A percentile compares a stretch with the other conserved stretches of the same genome.
Evolutionary conservation across 2,329 filamentous ascomycete genomes (phyloP).

Genomic region (Furcasterigmium furcatum): DNA sequence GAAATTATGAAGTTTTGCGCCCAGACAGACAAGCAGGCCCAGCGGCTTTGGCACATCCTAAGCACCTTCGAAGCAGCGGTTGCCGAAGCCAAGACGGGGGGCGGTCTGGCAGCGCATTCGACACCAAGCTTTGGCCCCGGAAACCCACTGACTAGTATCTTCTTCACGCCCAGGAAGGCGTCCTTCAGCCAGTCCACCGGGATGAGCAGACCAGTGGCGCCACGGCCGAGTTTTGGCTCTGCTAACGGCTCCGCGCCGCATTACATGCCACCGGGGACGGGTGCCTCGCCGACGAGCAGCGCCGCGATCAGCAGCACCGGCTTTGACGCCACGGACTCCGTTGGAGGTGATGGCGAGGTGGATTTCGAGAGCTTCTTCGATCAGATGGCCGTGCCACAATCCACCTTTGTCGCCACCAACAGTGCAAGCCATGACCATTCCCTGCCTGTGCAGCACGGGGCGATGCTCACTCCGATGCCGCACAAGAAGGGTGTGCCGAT

Average conservation of each 20-base stretch:
- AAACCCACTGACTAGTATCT: slow-evolving; percentile 24
- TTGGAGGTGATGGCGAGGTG: slow-evolving; percentile 27
- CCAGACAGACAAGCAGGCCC: slow-evolving; percentile 43
- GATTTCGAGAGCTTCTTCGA: slow-evolving; percentile 33
- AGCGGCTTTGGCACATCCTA: slow-evolving; percentile 46
- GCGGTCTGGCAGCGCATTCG: neutral
- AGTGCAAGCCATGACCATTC: no score
- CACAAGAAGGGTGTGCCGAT: neutral
- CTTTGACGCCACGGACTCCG: slow-evolving; percentile 8
- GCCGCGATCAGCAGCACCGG: slow-evolving; percentile 9
- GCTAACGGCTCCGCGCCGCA: no score
- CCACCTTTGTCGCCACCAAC: no score
- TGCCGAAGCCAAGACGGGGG: slow-evolving; percentile 5
- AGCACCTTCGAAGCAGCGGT: slow-evolving; percentile 42
- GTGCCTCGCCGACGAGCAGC: slow-evolving; percentile 10
- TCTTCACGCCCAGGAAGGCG: slow-evolving; percentile 8
- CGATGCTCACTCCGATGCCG: no score
- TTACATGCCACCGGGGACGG: slow-evolving; percentile 4
- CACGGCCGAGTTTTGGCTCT: no score
- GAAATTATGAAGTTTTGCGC: slow-evolving; percentile 46
- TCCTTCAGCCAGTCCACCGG: slow-evolving; percentile 1
- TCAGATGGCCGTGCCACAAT: neutral
- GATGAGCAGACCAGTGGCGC: no score
- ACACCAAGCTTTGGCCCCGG: slow-evolving; percentile 3
- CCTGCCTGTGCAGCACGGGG: no score